Percentiles rank a stretch among this genome's conserved stretches.
Conservation (phyloP, 495 filamentous ascomycete genomes). For the Cudoniella acicularis region DNA sequence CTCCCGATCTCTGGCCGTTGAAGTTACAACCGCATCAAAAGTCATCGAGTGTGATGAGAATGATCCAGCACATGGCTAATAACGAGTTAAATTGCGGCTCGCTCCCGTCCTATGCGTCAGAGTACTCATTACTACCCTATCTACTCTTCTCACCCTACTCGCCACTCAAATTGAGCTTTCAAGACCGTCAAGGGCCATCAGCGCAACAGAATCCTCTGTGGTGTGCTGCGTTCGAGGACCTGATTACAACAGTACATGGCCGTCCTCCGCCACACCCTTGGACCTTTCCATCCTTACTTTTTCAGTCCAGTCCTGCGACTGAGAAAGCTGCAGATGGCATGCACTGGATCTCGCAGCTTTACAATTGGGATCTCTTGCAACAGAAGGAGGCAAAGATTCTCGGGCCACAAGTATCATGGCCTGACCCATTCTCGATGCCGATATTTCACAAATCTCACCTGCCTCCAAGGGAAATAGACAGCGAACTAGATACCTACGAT, state of each 20-base stretch:
- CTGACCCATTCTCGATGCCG: background rate
- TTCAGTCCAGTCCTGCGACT: background rate
- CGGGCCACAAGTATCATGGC: background rate
- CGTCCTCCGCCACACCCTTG: background rate
- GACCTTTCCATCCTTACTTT: background rate
- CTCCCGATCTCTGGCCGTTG: background rate
- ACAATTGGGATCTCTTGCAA: background rate
- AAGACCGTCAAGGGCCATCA: background rate
- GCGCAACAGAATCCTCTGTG: slow-evolving; percentile 19
- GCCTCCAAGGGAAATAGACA: slow-evolving; percentile 1
- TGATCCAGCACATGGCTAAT: slow-evolving; percentile 5
- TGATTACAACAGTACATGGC: slow-evolving; percentile 24
- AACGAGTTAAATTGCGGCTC: slow-evolving; percentile 14
- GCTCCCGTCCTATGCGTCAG: slow-evolving; percentile 1
- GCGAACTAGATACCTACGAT: slow-evolving; percentile 25
- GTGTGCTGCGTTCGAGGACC: slow-evolving; percentile 33
- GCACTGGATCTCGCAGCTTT: slow-evolving; percentile 6
- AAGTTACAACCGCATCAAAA: background rate
- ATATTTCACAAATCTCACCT: background rate
- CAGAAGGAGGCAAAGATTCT: background rate
- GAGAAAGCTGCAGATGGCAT: background rate
- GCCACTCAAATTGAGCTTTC: slow-evolving; percentile 26
- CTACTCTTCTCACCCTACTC: slow-evolving; percentile 31
- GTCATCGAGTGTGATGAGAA: slow-evolving; percentile 15
- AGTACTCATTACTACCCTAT: slow-evolving; percentile 23